These are phyloP conservation scores for Eucalyptus erythrocorys DNA, from an alignment of 345 rosid genomes.

Conservation along the genomic window DNA sequence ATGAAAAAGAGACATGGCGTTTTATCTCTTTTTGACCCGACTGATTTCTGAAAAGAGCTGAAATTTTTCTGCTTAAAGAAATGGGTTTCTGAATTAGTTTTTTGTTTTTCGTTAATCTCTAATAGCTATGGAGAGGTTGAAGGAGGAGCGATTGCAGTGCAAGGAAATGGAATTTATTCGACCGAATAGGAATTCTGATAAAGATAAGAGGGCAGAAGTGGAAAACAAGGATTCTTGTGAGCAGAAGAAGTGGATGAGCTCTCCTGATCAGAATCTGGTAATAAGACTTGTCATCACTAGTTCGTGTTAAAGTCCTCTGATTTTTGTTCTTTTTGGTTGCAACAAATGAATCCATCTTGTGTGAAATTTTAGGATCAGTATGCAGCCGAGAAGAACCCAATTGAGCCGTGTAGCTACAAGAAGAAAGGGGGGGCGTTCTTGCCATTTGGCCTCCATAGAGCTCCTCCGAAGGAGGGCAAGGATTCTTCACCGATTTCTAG, in stretches of 20 bases:
- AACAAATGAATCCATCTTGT: background rate
- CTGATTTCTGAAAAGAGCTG: background rate
- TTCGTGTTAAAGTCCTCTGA: background rate
- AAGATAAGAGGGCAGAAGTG: background rate
- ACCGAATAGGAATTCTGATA: constrained; percentile 10
- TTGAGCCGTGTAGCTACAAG: background rate
- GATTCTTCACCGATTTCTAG: constrained; percentile 19
- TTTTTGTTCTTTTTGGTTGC: background rate
- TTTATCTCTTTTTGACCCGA: background rate
- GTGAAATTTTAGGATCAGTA: background rate
- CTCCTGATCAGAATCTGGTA: constrained; percentile 6
- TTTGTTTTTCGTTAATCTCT: background rate
- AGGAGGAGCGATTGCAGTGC: constrained; percentile 38
- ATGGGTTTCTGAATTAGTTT: background rate
- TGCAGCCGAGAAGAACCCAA: background rate
- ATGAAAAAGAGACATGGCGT: background rate
- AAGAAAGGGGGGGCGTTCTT: constrained; percentile 13
- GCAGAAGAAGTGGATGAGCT: constrained; percentile 56
- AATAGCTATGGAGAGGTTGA: constrained; percentile 43
- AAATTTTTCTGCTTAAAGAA: background rate
- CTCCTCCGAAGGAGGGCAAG: constrained; percentile 2
- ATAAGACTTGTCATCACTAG: background rate
- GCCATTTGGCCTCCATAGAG: background rate
- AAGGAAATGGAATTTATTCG: constrained; percentile 5
- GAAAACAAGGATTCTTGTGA: constrained; percentile 15